Base-by-base conservation (phyloP, 1,139 yeast genomes). In the Scheffersomyces illinoinensis region DNA sequence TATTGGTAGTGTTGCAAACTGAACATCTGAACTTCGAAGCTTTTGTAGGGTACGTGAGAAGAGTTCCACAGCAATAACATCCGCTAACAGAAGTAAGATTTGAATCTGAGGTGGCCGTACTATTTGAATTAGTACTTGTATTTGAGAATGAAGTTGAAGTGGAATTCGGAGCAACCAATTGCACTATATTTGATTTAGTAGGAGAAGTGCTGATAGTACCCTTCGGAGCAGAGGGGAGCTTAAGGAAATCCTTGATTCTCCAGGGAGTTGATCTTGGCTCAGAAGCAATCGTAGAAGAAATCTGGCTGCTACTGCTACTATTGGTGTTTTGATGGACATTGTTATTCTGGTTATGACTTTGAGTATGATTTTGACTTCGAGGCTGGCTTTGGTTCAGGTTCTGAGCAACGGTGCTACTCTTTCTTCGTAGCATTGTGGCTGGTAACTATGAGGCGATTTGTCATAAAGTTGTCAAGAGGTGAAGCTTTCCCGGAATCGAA, bases 21-120 rank as follows among this genome's bases (percentile, higher is more conserved):
- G 85, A 76, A 66, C 96, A 90, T 59, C 82, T 80, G 69, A 84
- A 85, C 64, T 85, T 86, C 10, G 69, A 59, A 1, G 82, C 75
- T 8, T 69, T 69, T 5, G 71, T 71, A 0, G 89, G 88, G 62
- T 84, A 81, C 14, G 83, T 78, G 49, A 89, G 71, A 6, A 82
- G 66, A 0, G 87, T 83, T 0, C 89, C 90, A 73, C 96, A 90
- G 68, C 96, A 90, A 18, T 67, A 68, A 62, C 84, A 80, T 58
- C 71, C 71, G 53, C 69, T 67, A 23, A 76, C 68, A 19, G 66
- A 54, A 14, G 56, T 57, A 12, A 60, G 61, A 4, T 4, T 48
- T n/a, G 51, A 24, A 21, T 21, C 51, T 24, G 51, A 48, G 18
- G 26, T 18, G 10, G 43, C 43, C 7, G 43, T 17, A 33, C 17